A percentile compares a stretch with the other conserved stretches of the same genome.
phyloP scores from a whole-genome alignment of 108 stramenopile genomes.

The Mediolabrus comicus region DNA sequence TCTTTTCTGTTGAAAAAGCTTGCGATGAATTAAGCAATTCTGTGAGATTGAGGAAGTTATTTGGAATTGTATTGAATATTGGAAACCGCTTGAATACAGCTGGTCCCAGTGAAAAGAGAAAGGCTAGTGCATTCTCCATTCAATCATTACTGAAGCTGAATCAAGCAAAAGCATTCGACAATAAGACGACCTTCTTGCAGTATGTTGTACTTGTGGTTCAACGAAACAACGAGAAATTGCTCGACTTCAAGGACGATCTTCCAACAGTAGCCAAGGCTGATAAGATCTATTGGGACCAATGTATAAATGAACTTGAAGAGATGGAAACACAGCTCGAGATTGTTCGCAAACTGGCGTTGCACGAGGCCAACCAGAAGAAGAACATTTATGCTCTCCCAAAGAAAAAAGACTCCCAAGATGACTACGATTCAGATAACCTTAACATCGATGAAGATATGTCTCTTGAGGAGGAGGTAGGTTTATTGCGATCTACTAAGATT shows the following conservation, averaged over 20 bases:
- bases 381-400: constrained; percentile 32
- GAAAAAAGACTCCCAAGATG: constrained; percentile 39
- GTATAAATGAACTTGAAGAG: constrained; percentile 75
- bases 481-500: constrained; percentile 67
- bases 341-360: constrained; percentile 67
- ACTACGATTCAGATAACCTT: constrained; percentile 64
- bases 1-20: constrained; percentile 66
- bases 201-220: constrained; percentile 88
- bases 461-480: constrained; percentile 78
- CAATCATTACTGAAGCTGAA: constrained; percentile 93
- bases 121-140: constrained; percentile 89
- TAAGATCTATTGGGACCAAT: constrained; percentile 86
- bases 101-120: constrained; percentile 60
- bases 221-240: constrained; percentile 78
- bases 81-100: constrained; percentile 92
- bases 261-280: constrained; percentile 78
- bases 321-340: constrained; percentile 83
- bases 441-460: constrained; percentile 59
- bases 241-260: constrained; percentile 79
- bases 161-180: constrained; percentile 95
- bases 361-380: constrained; percentile 51
- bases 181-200: constrained; percentile 95
- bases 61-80: constrained; percentile 88
- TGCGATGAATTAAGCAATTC: constrained; percentile 85
- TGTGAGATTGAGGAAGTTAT: constrained; percentile 76